Evolutionary conservation across 2,329 filamentous ascomycete species (phyloP).

Genomic region (Ascochyta pisi): DNA sequence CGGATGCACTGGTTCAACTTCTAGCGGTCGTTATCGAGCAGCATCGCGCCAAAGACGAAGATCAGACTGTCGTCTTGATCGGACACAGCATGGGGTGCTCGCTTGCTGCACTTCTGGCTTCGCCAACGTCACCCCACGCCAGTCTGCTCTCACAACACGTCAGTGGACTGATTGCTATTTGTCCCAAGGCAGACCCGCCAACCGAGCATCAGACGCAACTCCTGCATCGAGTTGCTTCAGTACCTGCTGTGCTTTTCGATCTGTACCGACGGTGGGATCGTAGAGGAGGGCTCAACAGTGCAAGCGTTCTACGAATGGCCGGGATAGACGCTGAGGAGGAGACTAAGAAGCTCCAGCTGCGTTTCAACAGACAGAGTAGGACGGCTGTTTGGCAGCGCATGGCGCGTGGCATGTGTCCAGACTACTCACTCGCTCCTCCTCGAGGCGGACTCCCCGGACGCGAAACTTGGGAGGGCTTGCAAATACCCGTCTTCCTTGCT

Average conservation of each 20-base stretch:
- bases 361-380: constrained; percentile 82
- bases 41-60: constrained; percentile 68
- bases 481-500: constrained; percentile 78
- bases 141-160: constrained; percentile 67
- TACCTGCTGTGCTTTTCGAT: constrained; percentile 77
- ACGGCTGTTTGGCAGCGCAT: constrained; percentile 85
- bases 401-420: constrained; percentile 73
- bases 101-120: constrained; percentile 75
- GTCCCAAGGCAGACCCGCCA: constrained; percentile 73
- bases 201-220: constrained; percentile 59
- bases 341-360: constrained; percentile 70
- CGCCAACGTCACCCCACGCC: constrained; percentile 60
- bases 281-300: constrained; percentile 77
- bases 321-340: constrained; percentile 70
- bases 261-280: constrained; percentile 80
- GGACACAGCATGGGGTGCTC: constrained; percentile 92
- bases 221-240: constrained; percentile 66
- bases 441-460: constrained; percentile 72
- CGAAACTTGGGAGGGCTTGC: constrained; percentile 74
- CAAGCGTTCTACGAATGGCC: constrained; percentile 80
- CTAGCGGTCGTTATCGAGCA: constrained; percentile 76
- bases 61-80: constrained; percentile 78
- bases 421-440: constrained; percentile 60
- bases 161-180: constrained; percentile 80
- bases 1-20: constrained; percentile 76